phyloP scores from a whole-genome alignment of 2,329 filamentous ascomycete species.

The Fusarium sp. region DNA sequence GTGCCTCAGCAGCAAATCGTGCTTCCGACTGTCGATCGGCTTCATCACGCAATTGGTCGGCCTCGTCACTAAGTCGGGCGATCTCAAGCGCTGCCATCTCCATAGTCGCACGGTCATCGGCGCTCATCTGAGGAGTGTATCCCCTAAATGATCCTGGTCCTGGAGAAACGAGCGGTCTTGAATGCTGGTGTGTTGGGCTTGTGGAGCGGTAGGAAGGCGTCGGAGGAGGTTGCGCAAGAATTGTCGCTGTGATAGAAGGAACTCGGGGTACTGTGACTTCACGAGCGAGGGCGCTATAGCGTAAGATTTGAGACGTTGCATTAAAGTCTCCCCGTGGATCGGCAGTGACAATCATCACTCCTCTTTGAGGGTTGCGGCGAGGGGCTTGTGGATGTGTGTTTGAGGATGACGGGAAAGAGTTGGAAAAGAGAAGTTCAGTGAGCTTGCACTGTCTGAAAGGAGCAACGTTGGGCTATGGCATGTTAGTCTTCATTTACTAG shows the following conservation, averaged over 20 bases:
- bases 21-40: constrained; percentile 78
- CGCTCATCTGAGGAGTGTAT: constrained; percentile 56
- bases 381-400: constrained; percentile 54
- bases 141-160: constrained; percentile 55
- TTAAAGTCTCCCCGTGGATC: constrained; percentile 96
- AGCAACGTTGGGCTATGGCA: constrained; percentile 74
- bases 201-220: constrained; percentile 43
- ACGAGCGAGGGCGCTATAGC: constrained; percentile 91
- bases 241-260: constrained; percentile 83
- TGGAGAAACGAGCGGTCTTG: constrained; percentile 59
- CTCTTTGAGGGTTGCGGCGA: constrained; percentile 81
- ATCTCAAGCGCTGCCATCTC: constrained; percentile 87
- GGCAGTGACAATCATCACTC: constrained; percentile 95
- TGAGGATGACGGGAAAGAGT: constrained; percentile 79
- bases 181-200: constrained; percentile 54
- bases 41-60: constrained; percentile 78
- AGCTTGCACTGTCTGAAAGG: constrained; percentile 88
- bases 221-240: constrained; percentile 60
- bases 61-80: constrained; percentile 76
- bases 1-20: constrained; percentile 78
- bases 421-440: constrained; percentile 88
- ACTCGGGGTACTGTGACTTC: constrained; percentile 93
- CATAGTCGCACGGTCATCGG: constrained; percentile 77
- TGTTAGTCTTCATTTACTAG: constrained; percentile 19
- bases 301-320: constrained; percentile 93